Percentiles rank a stretch among this genome's conserved stretches.
phyloP scores from a whole-genome alignment of 768 basidiomycete species.

The Rhodotorula babjevae region DNA sequence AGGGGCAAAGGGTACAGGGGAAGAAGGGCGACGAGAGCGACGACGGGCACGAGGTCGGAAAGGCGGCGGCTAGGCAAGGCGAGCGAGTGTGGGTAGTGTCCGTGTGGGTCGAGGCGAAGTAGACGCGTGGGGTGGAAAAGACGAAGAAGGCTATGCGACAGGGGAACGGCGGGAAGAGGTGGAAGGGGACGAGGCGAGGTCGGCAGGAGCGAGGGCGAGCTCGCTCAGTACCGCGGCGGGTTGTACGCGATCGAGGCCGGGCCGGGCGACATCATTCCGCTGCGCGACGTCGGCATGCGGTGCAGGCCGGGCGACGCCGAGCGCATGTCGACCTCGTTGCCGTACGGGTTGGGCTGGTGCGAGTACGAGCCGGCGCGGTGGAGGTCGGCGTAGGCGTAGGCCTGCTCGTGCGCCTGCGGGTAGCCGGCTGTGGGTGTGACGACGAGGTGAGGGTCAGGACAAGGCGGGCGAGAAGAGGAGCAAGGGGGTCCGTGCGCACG shows the following conservation, averaged over 20 bases:
- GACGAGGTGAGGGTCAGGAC: neutral
- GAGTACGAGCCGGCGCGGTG: slow-evolving; percentile 19
- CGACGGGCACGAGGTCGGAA: slow-evolving; percentile 1
- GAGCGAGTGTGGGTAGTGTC: slow-evolving; percentile 13
- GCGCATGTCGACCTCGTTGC: neutral
- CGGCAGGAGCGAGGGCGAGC: neutral
- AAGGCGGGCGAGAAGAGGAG: neutral
- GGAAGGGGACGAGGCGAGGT: neutral
- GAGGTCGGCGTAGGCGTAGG: slow-evolving; percentile 18
- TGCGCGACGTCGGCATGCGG: slow-evolving; percentile 4
- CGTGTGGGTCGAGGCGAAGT: neutral
- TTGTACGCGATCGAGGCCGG: neutral
- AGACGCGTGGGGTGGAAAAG: neutral
- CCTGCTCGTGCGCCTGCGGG: slow-evolving; percentile 30
- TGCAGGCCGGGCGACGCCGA: neutral
- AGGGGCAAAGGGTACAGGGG: neutral
- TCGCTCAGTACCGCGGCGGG: neutral
- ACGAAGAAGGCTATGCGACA: neutral
- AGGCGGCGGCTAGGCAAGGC: neutral
- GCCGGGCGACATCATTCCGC: neutral
- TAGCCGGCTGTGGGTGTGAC: slow-evolving; percentile 12
- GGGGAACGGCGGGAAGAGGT: too few relatives aligned
- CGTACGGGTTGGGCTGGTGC: neutral
- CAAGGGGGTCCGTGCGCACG: neutral
- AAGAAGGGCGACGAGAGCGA: neutral